Evolutionary conservation across 2,329 filamentous ascomycete genomes (phyloP), one percentile per base, ranked within the genome.

Genomic region (Colletotrichum sp.): DNA sequence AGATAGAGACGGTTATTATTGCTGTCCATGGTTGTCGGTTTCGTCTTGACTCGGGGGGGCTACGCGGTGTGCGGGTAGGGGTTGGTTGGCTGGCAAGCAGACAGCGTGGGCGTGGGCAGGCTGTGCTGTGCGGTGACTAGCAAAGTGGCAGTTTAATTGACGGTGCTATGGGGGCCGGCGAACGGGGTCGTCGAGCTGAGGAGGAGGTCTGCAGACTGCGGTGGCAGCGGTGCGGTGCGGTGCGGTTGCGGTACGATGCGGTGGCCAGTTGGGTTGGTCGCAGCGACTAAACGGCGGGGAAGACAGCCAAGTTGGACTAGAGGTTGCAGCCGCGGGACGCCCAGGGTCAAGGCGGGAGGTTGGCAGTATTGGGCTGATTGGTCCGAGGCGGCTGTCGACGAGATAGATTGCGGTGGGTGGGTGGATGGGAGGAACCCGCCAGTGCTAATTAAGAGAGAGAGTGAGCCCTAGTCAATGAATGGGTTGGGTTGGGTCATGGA

Each of bases 1-100:
- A 95, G 89, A 82, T 91, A 90, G 72, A 94, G 89, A 75, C 91
- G 90, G 79, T 91, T 91, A 81, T 92, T 92, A 85, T 88, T 88
- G 80, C 85, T 84, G 81, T 89, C 89, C 89, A 92, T 91, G 75
- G 82, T 87, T 76, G 82, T 87, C 82, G 75, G 77, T 69, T 73
- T 76, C 55, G 68, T 76, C 68, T 57, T 76, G 64, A 63, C 34
- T 69, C 63, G 68, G 60, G 18, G 21, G 28, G 44, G 15, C 28
- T 68, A 36, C 36, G 65, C 55, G 70, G 63, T 55, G 69, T 73
- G 73, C 69, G 69, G 57, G 64, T 62, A 63, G 65, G 66, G 72
- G 44, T 36, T 64, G 64, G 34, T 36, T 36, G 34, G 75, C 71
- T 36, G 34, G 75, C 68, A 71, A 76, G 28, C 71, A 65, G 75